These are phyloP conservation scores for Venturia effusa DNA, from an alignment of 2,329 filamentous ascomycete species.

Conservation along the genomic window DNA sequence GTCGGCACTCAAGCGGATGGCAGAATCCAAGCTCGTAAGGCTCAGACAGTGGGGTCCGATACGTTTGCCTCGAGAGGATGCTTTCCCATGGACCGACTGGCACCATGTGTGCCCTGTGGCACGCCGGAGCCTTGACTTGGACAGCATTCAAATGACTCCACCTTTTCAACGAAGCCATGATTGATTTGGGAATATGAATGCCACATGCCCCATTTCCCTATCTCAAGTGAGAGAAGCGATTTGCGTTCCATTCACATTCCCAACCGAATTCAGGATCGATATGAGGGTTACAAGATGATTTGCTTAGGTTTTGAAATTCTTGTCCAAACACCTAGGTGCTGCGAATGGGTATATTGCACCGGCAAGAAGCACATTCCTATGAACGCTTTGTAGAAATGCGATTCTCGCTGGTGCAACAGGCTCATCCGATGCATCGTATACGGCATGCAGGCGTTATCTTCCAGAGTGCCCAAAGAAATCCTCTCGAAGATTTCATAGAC, in stretches of 20 bases:
- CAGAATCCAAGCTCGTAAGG: background rate
- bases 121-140: too few relatives aligned
- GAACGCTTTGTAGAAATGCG: background rate
- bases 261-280: background rate
- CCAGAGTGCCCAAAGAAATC: background rate
- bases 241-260: background rate
- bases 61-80: background rate
- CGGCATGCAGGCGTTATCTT: background rate
- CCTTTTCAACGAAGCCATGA: background rate
- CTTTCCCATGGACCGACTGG: background rate
- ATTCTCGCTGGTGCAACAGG: background rate
- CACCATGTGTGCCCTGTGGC: background rate
- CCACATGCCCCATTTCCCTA: background rate
- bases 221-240: background rate
- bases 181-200: background rate
- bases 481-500: background rate
- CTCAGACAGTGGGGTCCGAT: background rate
- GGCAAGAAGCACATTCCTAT: too few relatives aligned
- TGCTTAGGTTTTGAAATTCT: background rate
- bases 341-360: too few relatives aligned
- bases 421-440: background rate
- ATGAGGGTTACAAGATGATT: background rate
- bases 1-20: background rate
- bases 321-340: background rate
- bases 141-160: background rate